These are phyloP conservation scores for Suillus luteus DNA, from an alignment of 768 basidiomycete species.

Conservation along the genomic window DNA sequence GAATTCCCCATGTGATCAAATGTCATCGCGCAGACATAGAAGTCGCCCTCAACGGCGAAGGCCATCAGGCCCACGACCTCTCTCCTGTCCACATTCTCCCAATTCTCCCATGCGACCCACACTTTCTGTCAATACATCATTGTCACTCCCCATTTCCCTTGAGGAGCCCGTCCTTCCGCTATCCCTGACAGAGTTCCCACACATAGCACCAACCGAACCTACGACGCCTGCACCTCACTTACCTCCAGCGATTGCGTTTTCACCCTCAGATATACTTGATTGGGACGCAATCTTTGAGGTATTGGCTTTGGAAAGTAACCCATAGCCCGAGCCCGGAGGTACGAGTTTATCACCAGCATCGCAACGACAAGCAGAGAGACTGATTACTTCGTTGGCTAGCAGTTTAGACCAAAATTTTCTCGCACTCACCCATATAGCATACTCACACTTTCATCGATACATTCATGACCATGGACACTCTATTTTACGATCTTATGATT, in stretches of 20 bases:
- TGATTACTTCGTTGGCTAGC: background rate
- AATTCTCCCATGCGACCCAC: conserved; percentile 14
- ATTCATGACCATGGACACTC: background rate
- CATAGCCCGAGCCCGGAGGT: conserved; percentile 4
- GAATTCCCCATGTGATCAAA: conserved; percentile 12
- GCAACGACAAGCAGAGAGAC: background rate
- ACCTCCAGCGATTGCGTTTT: conserved; percentile 10
- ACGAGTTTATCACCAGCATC: background rate
- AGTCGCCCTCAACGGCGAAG: conserved; percentile 21
- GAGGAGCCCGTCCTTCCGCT: conserved; percentile 11
- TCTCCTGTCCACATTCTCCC: conserved; percentile 13
- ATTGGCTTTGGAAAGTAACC: conserved; percentile 15
- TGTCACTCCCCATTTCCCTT: background rate
- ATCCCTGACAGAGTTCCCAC: conserved; percentile 8
- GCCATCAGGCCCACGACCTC: conserved; percentile 31
- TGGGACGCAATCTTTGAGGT: conserved; percentile 36
- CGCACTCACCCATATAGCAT: background rate
- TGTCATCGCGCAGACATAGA: background rate
- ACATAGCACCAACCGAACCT: conserved; percentile 8
- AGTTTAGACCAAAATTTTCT: background rate
- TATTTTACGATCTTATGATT: background rate
- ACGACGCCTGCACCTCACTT: conserved; percentile 7
- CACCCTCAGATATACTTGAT: conserved; percentile 28
- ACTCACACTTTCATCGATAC: background rate
- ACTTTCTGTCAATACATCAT: conserved; percentile 24